Evolutionary conservation across 164 flowering plant species (phyloP).

Genomic region (Magnolia changhungtana): DNA sequence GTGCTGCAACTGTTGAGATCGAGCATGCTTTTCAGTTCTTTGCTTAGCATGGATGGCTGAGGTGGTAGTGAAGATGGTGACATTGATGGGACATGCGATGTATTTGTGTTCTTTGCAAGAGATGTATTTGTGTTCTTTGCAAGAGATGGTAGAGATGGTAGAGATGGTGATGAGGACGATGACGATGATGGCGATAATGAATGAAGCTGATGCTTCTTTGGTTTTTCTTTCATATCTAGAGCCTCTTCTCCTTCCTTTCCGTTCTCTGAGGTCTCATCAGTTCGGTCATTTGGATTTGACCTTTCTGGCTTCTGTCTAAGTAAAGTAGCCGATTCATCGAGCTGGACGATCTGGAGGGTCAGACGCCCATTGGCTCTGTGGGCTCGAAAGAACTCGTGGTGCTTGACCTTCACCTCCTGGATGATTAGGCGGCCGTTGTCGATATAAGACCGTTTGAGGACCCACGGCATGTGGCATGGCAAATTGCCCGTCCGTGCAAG

Average conservation of each 20-base stretch:
- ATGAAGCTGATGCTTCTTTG: too few relatives aligned
- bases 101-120: neutral
- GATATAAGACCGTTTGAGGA: constrained; percentile 22
- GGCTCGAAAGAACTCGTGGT: constrained; percentile 36
- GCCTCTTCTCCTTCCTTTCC: neutral
- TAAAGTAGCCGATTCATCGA: constrained; percentile 11
- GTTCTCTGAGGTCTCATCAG: neutral
- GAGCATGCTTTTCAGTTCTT: neutral
- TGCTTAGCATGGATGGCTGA: neutral
- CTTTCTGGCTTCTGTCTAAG: neutral
- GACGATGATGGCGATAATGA: neutral
- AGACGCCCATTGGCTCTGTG: constrained; percentile 39
- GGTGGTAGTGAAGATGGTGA: neutral
- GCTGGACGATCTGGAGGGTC: constrained; percentile 23
- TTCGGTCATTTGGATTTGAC: neutral
- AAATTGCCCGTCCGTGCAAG: constrained; percentile 30
- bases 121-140: neutral
- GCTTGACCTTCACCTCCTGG: constrained; percentile 27
- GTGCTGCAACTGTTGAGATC: neutral
- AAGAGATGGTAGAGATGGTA: neutral
- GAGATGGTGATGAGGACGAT: neutral
- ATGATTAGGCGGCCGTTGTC: constrained; percentile 37
- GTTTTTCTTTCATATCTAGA: too few relatives aligned
- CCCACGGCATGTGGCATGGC: constrained; percentile 39
- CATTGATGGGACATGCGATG: neutral